A percentile compares a stretch with the other conserved stretches of the same genome.
phyloP scores from a whole-genome alignment of 2,329 filamentous ascomycete genomes.

The Rhexocercosporidium sp. region DNA sequence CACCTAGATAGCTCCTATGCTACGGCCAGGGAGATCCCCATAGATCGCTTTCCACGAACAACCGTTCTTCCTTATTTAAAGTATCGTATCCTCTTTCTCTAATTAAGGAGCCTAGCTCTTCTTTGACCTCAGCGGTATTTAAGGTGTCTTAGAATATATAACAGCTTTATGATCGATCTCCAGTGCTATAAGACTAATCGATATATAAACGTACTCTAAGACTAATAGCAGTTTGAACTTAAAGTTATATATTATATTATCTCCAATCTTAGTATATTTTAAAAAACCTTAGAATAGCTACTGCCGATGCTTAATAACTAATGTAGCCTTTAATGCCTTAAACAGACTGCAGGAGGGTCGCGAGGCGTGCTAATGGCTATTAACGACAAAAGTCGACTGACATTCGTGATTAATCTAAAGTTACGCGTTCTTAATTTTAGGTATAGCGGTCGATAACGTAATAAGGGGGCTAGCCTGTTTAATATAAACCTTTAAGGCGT shows the following conservation, averaged over 20 bases:
- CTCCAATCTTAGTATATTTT: constrained; percentile 21
- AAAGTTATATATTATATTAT: constrained; percentile 17
- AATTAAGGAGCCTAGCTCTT: constrained; percentile 17
- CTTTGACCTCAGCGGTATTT: too few relatives aligned
- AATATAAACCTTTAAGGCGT: not conserved
- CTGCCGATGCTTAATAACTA: constrained; percentile 29
- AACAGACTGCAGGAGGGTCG: constrained; percentile 20
- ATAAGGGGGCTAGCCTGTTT: constrained; percentile 19
- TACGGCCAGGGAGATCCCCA: too few relatives aligned
- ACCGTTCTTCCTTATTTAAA: constrained; percentile 28
- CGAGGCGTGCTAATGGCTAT: constrained; percentile 15
- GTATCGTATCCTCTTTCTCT: constrained; percentile 26
- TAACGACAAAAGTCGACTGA: constrained; percentile 12
- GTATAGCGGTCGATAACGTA: constrained; percentile 11
- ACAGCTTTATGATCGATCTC: constrained; percentile 20
- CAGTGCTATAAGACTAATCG: constrained; percentile 4
- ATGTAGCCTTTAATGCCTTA: constrained; percentile 12
- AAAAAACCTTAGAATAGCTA: constrained; percentile 30
- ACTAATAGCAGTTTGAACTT: constrained; percentile 15
- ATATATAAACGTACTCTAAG: not conserved
- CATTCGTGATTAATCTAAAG: constrained; percentile 13
- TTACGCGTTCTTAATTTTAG: constrained; percentile 18
- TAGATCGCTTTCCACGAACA: constrained; percentile 32
- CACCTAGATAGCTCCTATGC: too few relatives aligned
- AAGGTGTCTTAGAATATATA: too few relatives aligned